These are phyloP conservation scores for Moesziomyces globuligerus DNA, from an alignment of 1,284 basidiomycete genomes.

Conservation along the genomic window DNA sequence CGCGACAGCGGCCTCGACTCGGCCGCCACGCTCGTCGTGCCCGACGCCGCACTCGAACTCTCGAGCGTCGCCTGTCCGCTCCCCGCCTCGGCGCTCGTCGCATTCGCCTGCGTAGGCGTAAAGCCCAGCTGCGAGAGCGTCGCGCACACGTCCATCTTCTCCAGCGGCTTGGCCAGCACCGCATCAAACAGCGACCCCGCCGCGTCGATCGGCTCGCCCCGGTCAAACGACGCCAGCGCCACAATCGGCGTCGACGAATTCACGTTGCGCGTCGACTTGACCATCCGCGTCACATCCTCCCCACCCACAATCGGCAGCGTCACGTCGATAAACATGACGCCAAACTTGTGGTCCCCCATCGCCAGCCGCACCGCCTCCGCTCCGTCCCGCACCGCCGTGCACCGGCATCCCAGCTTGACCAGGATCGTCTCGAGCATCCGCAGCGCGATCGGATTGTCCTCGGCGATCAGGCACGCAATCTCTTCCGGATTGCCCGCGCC, in stretches of 20 bases:
- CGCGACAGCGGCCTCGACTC: slow-evolving; percentile 40
- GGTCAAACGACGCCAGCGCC: slow-evolving; percentile 73
- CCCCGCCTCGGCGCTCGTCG: slow-evolving; percentile 1
- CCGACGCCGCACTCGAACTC: slow-evolving; percentile 15
- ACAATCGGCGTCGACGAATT: slow-evolving; percentile 90
- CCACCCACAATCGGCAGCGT: slow-evolving; percentile 93
- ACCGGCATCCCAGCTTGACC: slow-evolving; percentile 89
- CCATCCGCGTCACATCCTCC: slow-evolving; percentile 88
- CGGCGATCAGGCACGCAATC: slow-evolving; percentile 90
- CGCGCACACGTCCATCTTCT: slow-evolving; percentile 55
- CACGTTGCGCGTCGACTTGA: slow-evolving; percentile 92
- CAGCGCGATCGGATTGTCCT: slow-evolving; percentile 85
- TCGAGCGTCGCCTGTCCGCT: slow-evolving; percentile 2
- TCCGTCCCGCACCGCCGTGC: slow-evolving; percentile 92
- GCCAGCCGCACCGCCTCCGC: slow-evolving; percentile 95
- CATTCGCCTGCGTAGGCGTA: slow-evolving; percentile 34
- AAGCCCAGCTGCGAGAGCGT: slow-evolving; percentile 52
- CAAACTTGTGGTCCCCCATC: slow-evolving; percentile 87
- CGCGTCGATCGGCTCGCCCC: slow-evolving; percentile 53
- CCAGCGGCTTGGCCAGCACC: slow-evolving; percentile 58
- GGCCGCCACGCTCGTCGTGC: slow-evolving; percentile 27
- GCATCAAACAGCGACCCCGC: slow-evolving; percentile 70
- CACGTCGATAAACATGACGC: slow-evolving; percentile 83
- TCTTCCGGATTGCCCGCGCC: slow-evolving; percentile 62
- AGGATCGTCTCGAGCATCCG: slow-evolving; percentile 83